Base-by-base conservation (phyloP, 2,329 filamentous ascomycete species). In the Endoconidiophora laricicola region DNA sequence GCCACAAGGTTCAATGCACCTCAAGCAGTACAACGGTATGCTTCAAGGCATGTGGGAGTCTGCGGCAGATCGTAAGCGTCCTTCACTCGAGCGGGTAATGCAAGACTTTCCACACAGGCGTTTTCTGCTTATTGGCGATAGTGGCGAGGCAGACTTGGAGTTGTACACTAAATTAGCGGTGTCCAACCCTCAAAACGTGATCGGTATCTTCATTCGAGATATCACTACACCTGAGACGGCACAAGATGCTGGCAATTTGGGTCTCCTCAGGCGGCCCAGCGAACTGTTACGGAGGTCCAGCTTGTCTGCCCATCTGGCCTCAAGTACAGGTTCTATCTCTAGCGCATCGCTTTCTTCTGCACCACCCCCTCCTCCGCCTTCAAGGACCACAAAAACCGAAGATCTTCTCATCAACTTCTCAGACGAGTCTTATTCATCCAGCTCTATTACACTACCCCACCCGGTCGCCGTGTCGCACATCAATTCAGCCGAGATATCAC, bases 21-120 rank as follows among this genome's bases (percentile, higher is more conserved):
- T 98, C 56, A 98, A 98, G 63, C 86, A 94, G 56, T 98, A 98
- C 64, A 86, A 79, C 54, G 91, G 93, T 44, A 95, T 96, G 86
- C 71, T 98, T 12, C 90, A 96, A 64, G 91, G 93, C 0, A 94
- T 98, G 39, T 96, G 98, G 58, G 91, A 98, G 63, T 91, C 91
- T 7, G 91, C 95, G 0, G 87, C 90, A 0, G 93, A 98, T 64
- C 73, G 90, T 52, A 98, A 98, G 68, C 90, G 87, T 63, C 79
- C 82, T 1, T 88, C 86, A 0, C 69, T 98, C 2, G 86, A 93
- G 55, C 81, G 80, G 57, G 83, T 98, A 23, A 72, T 96, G 59
- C 71, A 74, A 49, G 93, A 98, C 61, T 98, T 98, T 57, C 91
- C 91, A 0, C 74, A 87, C 46, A 73, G 91, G 42, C 67, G 78